Percentiles rank a stretch among this genome's conserved stretches.
Evolutionary conservation across 202 grass and related monocot species (phyloP).

Genomic region (Elaeis oleifera): DNA sequence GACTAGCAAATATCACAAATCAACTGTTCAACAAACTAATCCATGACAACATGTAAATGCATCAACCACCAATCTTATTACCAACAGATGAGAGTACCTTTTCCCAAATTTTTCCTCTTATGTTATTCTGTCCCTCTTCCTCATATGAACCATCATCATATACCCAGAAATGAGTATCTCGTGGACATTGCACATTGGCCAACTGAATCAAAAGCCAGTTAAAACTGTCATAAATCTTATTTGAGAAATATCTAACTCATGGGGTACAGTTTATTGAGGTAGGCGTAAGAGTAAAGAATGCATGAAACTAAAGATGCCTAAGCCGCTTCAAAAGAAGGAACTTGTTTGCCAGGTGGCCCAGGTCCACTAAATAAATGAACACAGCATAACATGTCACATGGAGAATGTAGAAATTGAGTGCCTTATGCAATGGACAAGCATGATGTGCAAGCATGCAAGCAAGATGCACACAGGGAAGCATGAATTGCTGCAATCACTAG

Average conservation of each 20-base stretch:
- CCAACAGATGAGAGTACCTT: slow-evolving; percentile 22
- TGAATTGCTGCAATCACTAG: no score
- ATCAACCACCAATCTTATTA: background rate
- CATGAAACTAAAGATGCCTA: background rate
- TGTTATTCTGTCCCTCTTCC: slow-evolving; percentile 27
- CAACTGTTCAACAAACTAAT: slow-evolving; percentile 2
- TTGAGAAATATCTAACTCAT: background rate
- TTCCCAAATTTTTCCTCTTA: slow-evolving; percentile 31
- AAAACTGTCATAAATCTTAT: slow-evolving; percentile 3
- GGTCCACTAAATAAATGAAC: no score
- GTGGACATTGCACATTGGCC: slow-evolving; percentile 28
- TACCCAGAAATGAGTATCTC: slow-evolving; percentile 33
- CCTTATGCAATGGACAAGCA: no score
- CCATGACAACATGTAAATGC: background rate
- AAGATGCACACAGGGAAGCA: no score
- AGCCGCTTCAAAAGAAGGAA: background rate
- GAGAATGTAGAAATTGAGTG: background rate
- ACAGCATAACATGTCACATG: no score
- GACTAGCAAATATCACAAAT: background rate
- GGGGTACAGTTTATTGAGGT: no score
- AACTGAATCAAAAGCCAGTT: slow-evolving; percentile 13
- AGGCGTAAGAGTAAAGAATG: background rate
- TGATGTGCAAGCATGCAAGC: no score
- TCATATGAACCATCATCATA: slow-evolving; percentile 34
- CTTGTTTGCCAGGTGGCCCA: no score